Evolutionary conservation across 2,329 filamentous ascomycete genomes (phyloP).

Genomic region (Diaporthe longicolla): DNA sequence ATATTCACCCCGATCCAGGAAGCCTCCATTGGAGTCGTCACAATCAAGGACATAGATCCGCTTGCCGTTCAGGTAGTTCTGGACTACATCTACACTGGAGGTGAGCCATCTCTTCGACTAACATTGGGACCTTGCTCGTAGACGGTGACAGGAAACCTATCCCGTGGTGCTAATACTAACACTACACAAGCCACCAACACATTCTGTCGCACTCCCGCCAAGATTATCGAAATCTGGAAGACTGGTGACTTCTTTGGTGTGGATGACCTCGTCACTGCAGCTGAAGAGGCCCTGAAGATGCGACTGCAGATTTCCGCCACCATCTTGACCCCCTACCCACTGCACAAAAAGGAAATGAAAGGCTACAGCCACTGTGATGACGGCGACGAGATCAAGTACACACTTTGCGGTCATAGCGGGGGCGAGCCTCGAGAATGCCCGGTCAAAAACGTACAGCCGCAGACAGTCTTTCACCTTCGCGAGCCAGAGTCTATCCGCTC

Average conservation of each 20-base stretch:
- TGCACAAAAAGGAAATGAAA: too few species aligned
- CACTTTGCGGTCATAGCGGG: not conserved
- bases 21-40: not conserved
- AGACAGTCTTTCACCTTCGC: too few species aligned
- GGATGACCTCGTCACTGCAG: not conserved
- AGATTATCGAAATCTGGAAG: not conserved
- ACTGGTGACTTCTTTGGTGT: not conserved
- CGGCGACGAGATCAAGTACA: not conserved
- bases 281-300: not conserved
- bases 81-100: not conserved
- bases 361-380: too few species aligned
- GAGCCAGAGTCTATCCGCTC: too few species aligned
- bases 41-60: not conserved
- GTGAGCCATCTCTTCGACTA: not conserved
- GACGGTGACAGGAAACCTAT: too few species aligned
- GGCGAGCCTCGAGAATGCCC: too few species aligned
- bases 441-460: too few species aligned
- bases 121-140: too few species aligned
- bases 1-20: not conserved
- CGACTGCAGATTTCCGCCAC: not conserved
- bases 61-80: not conserved
- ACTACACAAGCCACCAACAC: too few species aligned
- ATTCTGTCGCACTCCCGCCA: not conserved
- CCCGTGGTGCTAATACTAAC: too few species aligned
- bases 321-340: too few species aligned